Percentiles rank a stretch among this genome's conserved stretches.
phyloP scores from a whole-genome alignment of 2,329 filamentous ascomycete genomes.

The Juglanconis sp. region DNA sequence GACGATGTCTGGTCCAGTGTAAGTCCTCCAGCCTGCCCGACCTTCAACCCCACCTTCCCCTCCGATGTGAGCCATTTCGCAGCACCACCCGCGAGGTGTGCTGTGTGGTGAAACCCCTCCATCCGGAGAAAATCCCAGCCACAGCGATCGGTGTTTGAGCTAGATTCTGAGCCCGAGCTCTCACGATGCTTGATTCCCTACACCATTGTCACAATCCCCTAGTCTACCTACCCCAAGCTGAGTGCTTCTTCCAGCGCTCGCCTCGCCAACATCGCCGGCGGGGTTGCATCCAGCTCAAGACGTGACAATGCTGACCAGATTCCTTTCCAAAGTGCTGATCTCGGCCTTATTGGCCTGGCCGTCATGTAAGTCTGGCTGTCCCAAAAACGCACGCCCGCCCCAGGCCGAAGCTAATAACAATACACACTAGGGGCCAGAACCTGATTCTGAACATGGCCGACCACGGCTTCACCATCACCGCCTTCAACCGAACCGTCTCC shows the following conservation, averaged over 20 bases:
- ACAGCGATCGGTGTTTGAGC: not conserved
- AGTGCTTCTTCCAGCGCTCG: slow-evolving; percentile 59
- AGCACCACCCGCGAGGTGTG: slow-evolving; percentile 16
- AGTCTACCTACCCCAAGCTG: slow-evolving; percentile 27
- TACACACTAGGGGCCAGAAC: slow-evolving; percentile 64
- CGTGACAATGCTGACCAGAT: slow-evolving; percentile 53
- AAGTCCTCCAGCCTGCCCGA: slow-evolving; percentile 40
- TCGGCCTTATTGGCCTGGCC: slow-evolving; percentile 89
- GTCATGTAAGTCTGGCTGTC: slow-evolving; percentile 63
- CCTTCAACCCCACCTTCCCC: slow-evolving; percentile 28
- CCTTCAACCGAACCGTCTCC: slow-evolving; percentile 96
- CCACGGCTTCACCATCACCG: slow-evolving; percentile 93
- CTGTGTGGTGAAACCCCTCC: slow-evolving; percentile 18
- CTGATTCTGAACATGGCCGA: slow-evolving; percentile 87
- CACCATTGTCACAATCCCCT: slow-evolving; percentile 17
- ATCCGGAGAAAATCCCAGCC: not conserved
- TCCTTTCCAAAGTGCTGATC: slow-evolving; percentile 65
- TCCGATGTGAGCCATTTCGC: slow-evolving; percentile 25
- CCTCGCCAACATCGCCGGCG: slow-evolving; percentile 70
- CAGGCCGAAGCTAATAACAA: slow-evolving; percentile 2
- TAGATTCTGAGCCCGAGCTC: not conserved
- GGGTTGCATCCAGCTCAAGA: slow-evolving; percentile 43
- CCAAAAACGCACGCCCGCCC: not conserved
- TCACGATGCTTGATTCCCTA: slow-evolving; percentile 13
- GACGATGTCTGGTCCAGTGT: slow-evolving; percentile 66